These are phyloP conservation scores for Histomonas meleagridis DNA, from an alignment of 208 protist genomes.

Conservation along the genomic window DNA sequence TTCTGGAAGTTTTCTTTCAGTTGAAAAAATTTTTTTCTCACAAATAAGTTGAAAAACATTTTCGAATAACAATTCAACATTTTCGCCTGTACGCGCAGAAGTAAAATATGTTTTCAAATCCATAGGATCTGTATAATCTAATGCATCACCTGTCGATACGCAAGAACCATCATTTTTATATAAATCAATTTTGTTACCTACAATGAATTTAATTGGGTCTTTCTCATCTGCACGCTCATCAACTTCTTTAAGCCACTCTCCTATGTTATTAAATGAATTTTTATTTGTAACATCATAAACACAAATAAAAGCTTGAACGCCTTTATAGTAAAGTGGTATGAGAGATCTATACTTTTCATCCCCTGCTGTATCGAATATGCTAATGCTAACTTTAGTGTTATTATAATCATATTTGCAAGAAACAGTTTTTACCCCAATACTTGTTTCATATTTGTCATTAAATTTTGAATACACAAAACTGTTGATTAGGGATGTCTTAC, in stretches of 20 bases:
- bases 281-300: background rate
- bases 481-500: background rate
- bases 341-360: background rate
- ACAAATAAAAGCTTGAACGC: background rate
- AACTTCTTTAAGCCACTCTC: background rate
- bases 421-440: background rate
- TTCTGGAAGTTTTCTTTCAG: no score
- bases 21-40: no score
- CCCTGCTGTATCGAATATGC: background rate
- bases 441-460: background rate
- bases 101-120: no score
- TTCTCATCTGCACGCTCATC: background rate
- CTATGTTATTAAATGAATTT: background rate
- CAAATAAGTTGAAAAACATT: no score
- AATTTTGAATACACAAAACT: background rate
- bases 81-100: no score
- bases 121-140: no score
- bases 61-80: no score
- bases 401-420: background rate
- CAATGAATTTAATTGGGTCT: background rate
- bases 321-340: conserved; percentile 22
- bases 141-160: no score
- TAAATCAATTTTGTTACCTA: background rate
- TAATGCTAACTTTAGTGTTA: background rate
- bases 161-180: no score